A percentile compares a stretch with the other conserved stretches of the same genome.
These are phyloP conservation scores for Dalbergia cultrata DNA, from an alignment of 306 rosid species.

Conservation along the genomic window DNA sequence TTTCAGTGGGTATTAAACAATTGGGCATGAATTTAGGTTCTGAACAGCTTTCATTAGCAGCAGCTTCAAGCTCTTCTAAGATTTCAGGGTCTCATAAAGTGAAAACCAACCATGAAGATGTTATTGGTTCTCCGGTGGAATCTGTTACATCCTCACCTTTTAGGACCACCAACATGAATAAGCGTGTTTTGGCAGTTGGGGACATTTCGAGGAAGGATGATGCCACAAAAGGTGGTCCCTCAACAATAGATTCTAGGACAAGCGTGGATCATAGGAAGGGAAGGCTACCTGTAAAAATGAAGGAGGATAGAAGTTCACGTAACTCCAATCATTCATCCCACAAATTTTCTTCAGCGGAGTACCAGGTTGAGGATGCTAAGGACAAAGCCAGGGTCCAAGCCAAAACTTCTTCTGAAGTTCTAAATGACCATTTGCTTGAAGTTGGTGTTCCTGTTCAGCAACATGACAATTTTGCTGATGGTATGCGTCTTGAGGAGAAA, in stretches of 20 bases:
- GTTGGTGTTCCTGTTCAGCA: slow-evolving; percentile 47
- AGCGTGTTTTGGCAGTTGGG: slow-evolving; percentile 44
- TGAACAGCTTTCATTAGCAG: slow-evolving; percentile 58
- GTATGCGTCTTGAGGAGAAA: slow-evolving; percentile 47
- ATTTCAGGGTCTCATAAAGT: slow-evolving; percentile 64
- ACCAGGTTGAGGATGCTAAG: slow-evolving; percentile 50
- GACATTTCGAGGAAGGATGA: slow-evolving; percentile 55
- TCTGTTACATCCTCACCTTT: slow-evolving; percentile 84
- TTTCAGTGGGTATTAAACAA: slow-evolving; percentile 52
- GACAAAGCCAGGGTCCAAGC: slow-evolving; percentile 47
- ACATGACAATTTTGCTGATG: slow-evolving; percentile 45
- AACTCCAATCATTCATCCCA: slow-evolving; percentile 42
- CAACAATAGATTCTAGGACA: slow-evolving; percentile 47
- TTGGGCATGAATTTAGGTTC: slow-evolving; percentile 55
- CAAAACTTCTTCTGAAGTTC: slow-evolving; percentile 53
- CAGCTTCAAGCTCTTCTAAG: slow-evolving; percentile 85
- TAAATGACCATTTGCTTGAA: slow-evolving; percentile 46
- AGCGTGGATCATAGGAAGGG: slow-evolving; percentile 44
- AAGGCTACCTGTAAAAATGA: slow-evolving; percentile 47
- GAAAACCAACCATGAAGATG: slow-evolving; percentile 62
- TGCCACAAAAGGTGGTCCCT: slow-evolving; percentile 45
- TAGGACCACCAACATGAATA: slow-evolving; percentile 58
- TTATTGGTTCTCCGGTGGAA: slow-evolving; percentile 73
- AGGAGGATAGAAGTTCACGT: slow-evolving; percentile 43
- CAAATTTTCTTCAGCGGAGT: slow-evolving; percentile 51